A percentile compares a stretch with the other conserved stretches of the same genome.
phyloP scores from a whole-genome alignment of 805 yeast species.

The Spathaspora passalidarum region DNA sequence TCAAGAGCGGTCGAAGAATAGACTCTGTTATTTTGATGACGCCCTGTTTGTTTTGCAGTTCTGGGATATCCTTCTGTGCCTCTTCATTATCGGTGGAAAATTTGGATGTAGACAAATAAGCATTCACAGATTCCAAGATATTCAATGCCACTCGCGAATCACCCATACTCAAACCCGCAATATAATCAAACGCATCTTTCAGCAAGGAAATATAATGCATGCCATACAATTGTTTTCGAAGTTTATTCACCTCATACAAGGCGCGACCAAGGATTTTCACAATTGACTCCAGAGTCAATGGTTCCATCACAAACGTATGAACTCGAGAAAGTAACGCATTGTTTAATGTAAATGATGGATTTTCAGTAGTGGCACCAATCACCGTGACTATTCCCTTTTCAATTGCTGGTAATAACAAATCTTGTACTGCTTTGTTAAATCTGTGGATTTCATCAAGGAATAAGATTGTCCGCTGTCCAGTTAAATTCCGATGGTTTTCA shows the following conservation, averaged over 20 bases:
- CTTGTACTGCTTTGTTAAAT: conserved; percentile 43
- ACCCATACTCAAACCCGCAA: conserved; percentile 77
- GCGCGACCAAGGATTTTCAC: conserved; percentile 36
- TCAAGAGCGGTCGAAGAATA: conserved; percentile 39
- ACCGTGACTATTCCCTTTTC: conserved; percentile 39
- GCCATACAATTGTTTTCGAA: conserved; percentile 51
- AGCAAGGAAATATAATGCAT: conserved; percentile 51
- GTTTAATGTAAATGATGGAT: conserved; percentile 47
- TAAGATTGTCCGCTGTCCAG: conserved; percentile 39
- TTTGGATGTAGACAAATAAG: conserved; percentile 41
- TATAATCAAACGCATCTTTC: conserved; percentile 58
- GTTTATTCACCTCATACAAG: conserved; percentile 49
- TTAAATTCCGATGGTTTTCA: conserved; percentile 31
- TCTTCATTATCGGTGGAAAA: conserved; percentile 12
- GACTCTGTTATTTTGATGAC: conserved; percentile 39
- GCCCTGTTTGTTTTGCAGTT: conserved; percentile 16
- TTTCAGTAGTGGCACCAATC: conserved; percentile 59
- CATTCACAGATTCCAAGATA: conserved; percentile 68
- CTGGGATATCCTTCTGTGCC: conserved; percentile 9
- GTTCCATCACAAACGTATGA: conserved; percentile 45
- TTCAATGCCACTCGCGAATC: conserved; percentile 86
- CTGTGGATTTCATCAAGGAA: conserved; percentile 45
- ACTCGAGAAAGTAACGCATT: conserved; percentile 42
- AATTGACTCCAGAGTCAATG: conserved; percentile 28
- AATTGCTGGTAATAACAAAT: conserved; percentile 38